Base-by-base conservation (phyloP, 345 rosid genomes). In the Kandelia obovata region DNA sequence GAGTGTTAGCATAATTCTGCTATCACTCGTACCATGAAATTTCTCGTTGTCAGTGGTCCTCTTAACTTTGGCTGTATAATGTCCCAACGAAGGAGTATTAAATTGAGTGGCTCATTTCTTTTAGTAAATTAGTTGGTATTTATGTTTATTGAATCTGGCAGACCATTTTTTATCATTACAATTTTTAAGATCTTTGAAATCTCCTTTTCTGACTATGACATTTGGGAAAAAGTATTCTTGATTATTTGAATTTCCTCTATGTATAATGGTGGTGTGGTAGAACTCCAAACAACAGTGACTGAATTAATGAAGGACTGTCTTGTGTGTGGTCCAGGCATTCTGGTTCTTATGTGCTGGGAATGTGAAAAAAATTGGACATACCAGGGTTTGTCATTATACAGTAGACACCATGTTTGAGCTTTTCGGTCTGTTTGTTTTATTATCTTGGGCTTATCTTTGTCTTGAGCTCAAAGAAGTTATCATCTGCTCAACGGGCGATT, bases 281-380 rank as follows among this genome's bases (percentile, higher is more conserved):
- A 96, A 71, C 90, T 95, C 68, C 96, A 90, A 78, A 81, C 86
- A 69, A 77, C 92, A 84, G 99, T 87, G 67, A 92, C 96, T 0
- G 89, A 90, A 74, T 88, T 90, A 63, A 87, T 64, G 84, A 89
- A 10, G 77, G 87, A 87, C 77, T 92, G 99, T 81, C 93, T 92
- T 52, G 96, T 85, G 19, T 95, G 97, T 74, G 96, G 97, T 76
- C 97, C 99, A 7, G 96, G 93, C 26, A 82, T 92, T 75, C 92
- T 28, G 30, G 30, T 28, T 28, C 30, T 28, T 2, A 28, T 2
- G 30, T 28, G 30, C 30, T 28, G 30, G 30, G 30, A 28, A 28
- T 28, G 30, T 2, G 30, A 3, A 28, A 28, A 28, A 28, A 28
- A 28, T 28, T 28, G 30, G 30, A 3, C 2, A 28, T 28, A 28